Percentiles rank a stretch among this genome's conserved stretches.
Conservation (phyloP, 441 rosid genomes). For the Euphorbia corollata region DNA sequence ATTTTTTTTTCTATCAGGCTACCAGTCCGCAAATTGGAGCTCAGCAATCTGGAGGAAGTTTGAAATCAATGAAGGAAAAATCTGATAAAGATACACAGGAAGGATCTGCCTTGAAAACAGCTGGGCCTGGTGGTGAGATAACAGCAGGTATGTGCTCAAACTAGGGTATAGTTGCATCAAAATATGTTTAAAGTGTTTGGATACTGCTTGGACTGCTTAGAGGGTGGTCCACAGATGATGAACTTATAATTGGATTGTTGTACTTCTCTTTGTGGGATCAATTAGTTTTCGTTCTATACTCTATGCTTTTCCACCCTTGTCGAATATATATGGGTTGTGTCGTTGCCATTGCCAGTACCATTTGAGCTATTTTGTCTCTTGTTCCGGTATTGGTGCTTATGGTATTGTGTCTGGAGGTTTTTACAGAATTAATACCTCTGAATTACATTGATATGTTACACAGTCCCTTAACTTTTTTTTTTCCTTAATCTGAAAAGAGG, state of each 20-base stretch:
- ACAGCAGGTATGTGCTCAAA: slow-evolving; percentile 71
- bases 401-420: not conserved
- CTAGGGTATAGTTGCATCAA: slow-evolving; percentile 16
- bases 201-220: not conserved
- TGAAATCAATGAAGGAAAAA: slow-evolving; percentile 90
- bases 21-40: slow-evolving; percentile 84
- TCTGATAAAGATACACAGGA: slow-evolving; percentile 72
- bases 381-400: not conserved
- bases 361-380: not conserved
- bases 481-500: too few relatives aligned
- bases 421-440: too few relatives aligned
- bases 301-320: not conserved
- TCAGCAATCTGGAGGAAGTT: slow-evolving; percentile 72
- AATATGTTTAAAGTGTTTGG: slow-evolving; percentile 5
- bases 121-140: slow-evolving; percentile 95
- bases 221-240: not conserved
- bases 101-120: slow-evolving; percentile 77
- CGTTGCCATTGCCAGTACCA: not conserved
- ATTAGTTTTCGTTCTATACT: not conserved
- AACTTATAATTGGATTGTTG: not conserved
- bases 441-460: too few relatives aligned
- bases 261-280: not conserved
- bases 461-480: too few relatives aligned
- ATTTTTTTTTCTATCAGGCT: slow-evolving; percentile 41
- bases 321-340: not conserved